Percentiles rank a stretch among this genome's conserved stretches.
phyloP scores from a whole-genome alignment of 2,329 filamentous ascomycete species.

The Setomelanomma holmii region DNA sequence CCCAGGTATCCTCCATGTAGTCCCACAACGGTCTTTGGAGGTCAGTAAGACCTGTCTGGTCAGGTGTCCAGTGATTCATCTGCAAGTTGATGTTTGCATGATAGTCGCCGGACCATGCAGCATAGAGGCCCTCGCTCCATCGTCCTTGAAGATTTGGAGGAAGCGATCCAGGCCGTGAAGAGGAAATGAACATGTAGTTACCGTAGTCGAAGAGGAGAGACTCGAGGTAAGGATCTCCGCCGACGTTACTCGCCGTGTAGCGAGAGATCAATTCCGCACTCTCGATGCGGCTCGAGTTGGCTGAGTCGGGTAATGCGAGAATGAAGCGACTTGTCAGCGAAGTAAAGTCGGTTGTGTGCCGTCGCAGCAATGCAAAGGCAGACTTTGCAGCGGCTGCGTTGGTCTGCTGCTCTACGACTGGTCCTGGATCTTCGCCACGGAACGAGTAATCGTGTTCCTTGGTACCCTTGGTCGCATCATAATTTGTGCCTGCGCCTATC shows the following conservation, averaged over 20 bases:
- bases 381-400: slow-evolving; percentile 44
- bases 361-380: slow-evolving; percentile 37
- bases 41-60: slow-evolving; percentile 59
- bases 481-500: slow-evolving; percentile 57
- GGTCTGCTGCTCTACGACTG: slow-evolving; percentile 46
- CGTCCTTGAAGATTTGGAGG: slow-evolving; percentile 65
- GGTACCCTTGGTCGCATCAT: slow-evolving; percentile 59
- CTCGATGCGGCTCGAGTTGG: slow-evolving; percentile 50
- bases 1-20: slow-evolving; percentile 63
- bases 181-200: slow-evolving; percentile 63
- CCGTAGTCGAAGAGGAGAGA: slow-evolving; percentile 62
- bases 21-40: slow-evolving; percentile 59
- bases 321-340: slow-evolving; percentile 50
- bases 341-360: slow-evolving; percentile 54
- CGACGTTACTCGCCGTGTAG: slow-evolving; percentile 31
- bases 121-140: slow-evolving; percentile 58
- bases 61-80: slow-evolving; percentile 67
- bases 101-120: slow-evolving; percentile 64
- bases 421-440: slow-evolving; percentile 55
- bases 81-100: slow-evolving; percentile 67
- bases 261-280: slow-evolving; percentile 43
- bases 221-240: slow-evolving; percentile 61
- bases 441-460: slow-evolving; percentile 56
- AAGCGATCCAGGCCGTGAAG: slow-evolving; percentile 58
- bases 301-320: slow-evolving; percentile 55